Evolutionary conservation across 495 filamentous ascomycete species (phyloP).

Genomic region (Trichodelitschia bisporula): DNA sequence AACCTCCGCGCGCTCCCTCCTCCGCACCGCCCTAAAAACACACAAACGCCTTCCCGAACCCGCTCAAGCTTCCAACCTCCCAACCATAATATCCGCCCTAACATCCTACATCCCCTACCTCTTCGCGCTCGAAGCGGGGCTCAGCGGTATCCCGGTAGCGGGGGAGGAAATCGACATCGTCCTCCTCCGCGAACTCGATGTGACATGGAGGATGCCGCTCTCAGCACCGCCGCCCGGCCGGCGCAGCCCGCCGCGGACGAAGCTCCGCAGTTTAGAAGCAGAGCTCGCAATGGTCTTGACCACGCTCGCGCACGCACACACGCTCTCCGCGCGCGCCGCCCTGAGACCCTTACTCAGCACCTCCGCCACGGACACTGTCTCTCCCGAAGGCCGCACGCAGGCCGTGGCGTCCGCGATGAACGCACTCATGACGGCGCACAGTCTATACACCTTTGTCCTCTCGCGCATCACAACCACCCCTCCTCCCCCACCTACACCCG

Average conservation of each 20-base stretch:
- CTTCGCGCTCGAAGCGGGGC: slow-evolving; percentile 42
- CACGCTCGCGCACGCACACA: slow-evolving; percentile 49
- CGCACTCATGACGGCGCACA: slow-evolving; percentile 49
- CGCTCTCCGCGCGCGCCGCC: slow-evolving; percentile 39
- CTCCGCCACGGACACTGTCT: slow-evolving; percentile 19
- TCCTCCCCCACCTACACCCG: slow-evolving; percentile 8
- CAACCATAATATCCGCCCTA: slow-evolving; percentile 36
- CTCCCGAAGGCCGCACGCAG: slow-evolving; percentile 34
- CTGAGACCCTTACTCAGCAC: slow-evolving; percentile 26
- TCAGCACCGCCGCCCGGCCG: slow-evolving; percentile 27
- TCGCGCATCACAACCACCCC: slow-evolving; percentile 18
- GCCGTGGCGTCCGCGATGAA: slow-evolving; percentile 55
- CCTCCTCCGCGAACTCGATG: slow-evolving; percentile 27
- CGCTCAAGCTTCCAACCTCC: slow-evolving; percentile 39
- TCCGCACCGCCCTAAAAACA: slow-evolving; percentile 52
- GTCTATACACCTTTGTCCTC: slow-evolving; percentile 48
- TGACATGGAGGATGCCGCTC: slow-evolving; percentile 70
- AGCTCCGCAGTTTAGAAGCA: slow-evolving; percentile 51
- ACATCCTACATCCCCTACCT: slow-evolving; percentile 62
- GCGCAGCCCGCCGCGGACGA: slow-evolving; percentile 34
- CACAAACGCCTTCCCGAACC: slow-evolving; percentile 52
- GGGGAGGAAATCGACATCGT: slow-evolving; percentile 40
- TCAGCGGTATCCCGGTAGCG: slow-evolving; percentile 24
- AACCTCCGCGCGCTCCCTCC: slow-evolving; percentile 52
- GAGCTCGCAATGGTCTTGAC: slow-evolving; percentile 60